A percentile compares a stretch with the other conserved stretches of the same genome.
Evolutionary conservation across 148 eudicot genomes (phyloP).

Genomic region (Spergularia marina): DNA sequence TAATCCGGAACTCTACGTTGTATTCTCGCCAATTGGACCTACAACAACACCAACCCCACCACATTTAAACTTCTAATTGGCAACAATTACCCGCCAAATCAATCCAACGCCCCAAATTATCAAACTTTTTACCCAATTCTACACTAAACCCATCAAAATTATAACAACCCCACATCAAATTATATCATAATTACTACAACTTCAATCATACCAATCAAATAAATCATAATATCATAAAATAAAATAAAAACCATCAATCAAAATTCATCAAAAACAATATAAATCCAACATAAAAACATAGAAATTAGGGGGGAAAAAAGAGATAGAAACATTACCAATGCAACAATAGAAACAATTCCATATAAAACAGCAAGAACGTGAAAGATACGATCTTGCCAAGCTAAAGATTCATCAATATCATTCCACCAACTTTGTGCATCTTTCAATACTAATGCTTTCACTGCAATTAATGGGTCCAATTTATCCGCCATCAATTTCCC

Average conservation of each 20-base stretch:
- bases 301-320: not conserved
- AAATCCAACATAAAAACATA: not conserved
- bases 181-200: not conserved
- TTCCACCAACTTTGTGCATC: conserved; percentile 74
- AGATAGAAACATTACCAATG: conserved; percentile 49
- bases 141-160: conserved; percentile 1
- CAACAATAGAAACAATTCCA: conserved; percentile 72
- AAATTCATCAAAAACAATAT: not conserved
- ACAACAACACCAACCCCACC: conserved; percentile 22
- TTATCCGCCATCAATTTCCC: conserved; percentile 30
- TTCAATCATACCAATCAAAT: conserved; percentile 5
- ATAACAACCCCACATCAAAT: not conserved
- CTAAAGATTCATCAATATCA: conserved; percentile 47
- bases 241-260: not conserved
- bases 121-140: not conserved
- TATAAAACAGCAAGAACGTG: conserved; percentile 70
- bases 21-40: conserved; percentile 94
- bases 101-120: conserved; percentile 1
- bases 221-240: conserved; percentile 7
- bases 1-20: conserved; percentile 95
- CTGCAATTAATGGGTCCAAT: conserved; percentile 41
- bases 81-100: conserved; percentile 6
- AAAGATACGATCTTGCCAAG: conserved; percentile 91
- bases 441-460: conserved; percentile 38
- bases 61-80: not conserved